These are phyloP conservation scores for Sarcomyxa edulis DNA, from an alignment of 768 basidiomycete species.

Conservation along the genomic window DNA sequence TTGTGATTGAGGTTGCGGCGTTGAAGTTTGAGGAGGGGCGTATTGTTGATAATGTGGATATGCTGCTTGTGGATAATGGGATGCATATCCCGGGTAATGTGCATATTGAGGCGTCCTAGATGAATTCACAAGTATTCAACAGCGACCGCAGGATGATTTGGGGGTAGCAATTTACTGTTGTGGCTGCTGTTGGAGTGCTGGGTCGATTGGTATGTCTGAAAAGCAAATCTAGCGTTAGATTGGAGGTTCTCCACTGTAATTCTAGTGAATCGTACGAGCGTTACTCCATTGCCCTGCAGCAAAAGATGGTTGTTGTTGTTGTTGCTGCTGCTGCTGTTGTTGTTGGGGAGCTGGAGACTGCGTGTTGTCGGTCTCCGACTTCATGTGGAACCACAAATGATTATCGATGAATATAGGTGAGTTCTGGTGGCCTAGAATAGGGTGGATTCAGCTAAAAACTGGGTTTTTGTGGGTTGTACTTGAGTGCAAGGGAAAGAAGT, in stretches of 20 bases:
- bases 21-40: conserved; percentile 24
- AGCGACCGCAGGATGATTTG: conserved; percentile 8
- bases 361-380: conserved; percentile 4
- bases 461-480: no score
- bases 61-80: conserved; percentile 38
- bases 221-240: neutral
- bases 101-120: conserved; percentile 43
- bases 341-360: neutral
- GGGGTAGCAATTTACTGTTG: conserved; percentile 42
- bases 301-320: no score
- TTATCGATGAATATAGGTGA: no score
- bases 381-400: no score
- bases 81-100: conserved; percentile 39
- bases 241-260: neutral
- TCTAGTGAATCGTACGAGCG: conserved; percentile 1
- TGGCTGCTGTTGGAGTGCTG: conserved; percentile 60
- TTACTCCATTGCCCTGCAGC: conserved; percentile 4
- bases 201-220: conserved; percentile 61
- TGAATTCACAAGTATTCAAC: conserved; percentile 11
- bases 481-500: no score
- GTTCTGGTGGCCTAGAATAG: no score
- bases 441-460: no score
- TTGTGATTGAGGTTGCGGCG: conserved; percentile 21
- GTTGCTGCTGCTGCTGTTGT: neutral
- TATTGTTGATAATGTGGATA: conserved; percentile 44